Conservation (phyloP, 2,329 filamentous ascomycete species). For the Sporothrix pseudoabietina region DNA sequence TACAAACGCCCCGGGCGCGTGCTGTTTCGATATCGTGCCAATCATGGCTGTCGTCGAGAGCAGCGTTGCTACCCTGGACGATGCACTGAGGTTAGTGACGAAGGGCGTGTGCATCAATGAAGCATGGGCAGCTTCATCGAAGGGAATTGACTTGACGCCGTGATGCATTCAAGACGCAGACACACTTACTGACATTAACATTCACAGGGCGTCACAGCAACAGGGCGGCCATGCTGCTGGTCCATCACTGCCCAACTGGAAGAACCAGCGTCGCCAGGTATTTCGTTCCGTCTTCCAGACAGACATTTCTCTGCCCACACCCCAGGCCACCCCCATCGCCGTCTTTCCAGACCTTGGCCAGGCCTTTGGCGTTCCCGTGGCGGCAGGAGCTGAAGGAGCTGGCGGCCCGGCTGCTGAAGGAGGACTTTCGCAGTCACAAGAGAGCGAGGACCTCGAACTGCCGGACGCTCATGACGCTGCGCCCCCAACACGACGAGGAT, state of each 20-base stretch:
- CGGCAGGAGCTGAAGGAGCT: constrained; percentile 29
- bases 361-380: constrained; percentile 48
- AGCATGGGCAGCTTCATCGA: not conserved
- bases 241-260: constrained; percentile 46
- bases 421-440: constrained; percentile 25
- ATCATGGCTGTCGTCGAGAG: constrained; percentile 30
- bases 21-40: not conserved
- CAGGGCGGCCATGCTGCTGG: not conserved
- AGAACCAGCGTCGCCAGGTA: constrained; percentile 52
- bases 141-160: not conserved
- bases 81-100: constrained; percentile 30
- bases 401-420: not conserved
- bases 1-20: constrained; percentile 14
- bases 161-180: not conserved
- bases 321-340: constrained; percentile 46
- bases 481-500: not conserved
- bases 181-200: not conserved
- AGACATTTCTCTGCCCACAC: constrained; percentile 54
- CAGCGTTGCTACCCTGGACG: constrained; percentile 28
- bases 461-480: constrained; percentile 28
- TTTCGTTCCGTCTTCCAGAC: constrained; percentile 60
- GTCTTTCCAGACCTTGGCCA: constrained; percentile 48
- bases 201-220: constrained; percentile 1
- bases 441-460: constrained; percentile 32
- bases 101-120: not conserved